Evolutionary conservation across 2,329 filamentous ascomycete species (phyloP).

Genomic region (Talaromyces sp.): DNA sequence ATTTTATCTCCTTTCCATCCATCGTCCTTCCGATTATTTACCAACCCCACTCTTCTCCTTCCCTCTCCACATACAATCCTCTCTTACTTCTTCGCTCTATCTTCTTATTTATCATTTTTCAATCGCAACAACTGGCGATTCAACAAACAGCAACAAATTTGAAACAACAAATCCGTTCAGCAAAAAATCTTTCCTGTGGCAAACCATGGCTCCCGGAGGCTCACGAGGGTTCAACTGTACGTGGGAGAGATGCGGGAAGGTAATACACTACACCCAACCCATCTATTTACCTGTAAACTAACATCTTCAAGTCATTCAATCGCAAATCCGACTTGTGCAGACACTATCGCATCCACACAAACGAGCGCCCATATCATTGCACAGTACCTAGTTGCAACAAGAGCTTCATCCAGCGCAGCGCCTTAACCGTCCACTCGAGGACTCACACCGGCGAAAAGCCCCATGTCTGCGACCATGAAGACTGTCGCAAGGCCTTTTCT

Average conservation of each 20-base stretch:
- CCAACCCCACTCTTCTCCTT: background rate
- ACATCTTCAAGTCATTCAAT: conserved; percentile 41
- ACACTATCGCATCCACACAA: conserved; percentile 46
- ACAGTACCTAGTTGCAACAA: conserved; percentile 42
- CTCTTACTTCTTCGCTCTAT: background rate
- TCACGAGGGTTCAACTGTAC: conserved; percentile 42
- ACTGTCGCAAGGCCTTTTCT: conserved; percentile 41
- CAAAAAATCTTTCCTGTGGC: too few species aligned
- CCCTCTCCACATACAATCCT: background rate
- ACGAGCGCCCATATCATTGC: conserved; percentile 45
- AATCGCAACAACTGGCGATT: background rate
- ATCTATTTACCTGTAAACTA: conserved; percentile 1
- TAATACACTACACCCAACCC: conserved; percentile 19
- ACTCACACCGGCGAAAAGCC: conserved; percentile 44
- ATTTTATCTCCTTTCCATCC: background rate
- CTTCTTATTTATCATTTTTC: background rate
- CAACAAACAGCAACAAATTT: too few species aligned
- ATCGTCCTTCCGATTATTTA: background rate
- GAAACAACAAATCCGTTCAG: too few species aligned
- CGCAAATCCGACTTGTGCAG: conserved; percentile 45
- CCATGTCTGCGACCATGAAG: conserved; percentile 39
- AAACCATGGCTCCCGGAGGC: conserved; percentile 32
- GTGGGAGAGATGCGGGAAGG: conserved; percentile 42
- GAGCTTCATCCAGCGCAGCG: conserved; percentile 46
- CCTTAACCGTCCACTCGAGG: conserved; percentile 43